These are phyloP conservation scores for Tetrapisispora arboricola DNA, from an alignment of 805 yeast genomes.

Conservation along the genomic window DNA sequence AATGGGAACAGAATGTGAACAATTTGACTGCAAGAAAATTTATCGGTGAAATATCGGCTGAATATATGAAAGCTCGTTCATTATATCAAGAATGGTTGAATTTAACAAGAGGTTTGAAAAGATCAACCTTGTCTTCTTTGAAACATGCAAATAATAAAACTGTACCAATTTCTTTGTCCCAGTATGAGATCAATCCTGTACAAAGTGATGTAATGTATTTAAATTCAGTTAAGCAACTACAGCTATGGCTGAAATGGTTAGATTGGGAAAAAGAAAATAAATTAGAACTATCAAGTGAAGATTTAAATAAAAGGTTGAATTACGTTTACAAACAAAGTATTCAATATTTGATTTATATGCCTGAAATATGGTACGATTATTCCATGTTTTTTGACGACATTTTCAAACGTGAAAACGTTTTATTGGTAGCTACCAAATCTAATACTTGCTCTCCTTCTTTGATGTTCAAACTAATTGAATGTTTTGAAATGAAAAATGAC, in stretches of 20 bases:
- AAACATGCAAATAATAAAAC: slow-evolving; percentile 20
- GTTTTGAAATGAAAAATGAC: slow-evolving; percentile 50
- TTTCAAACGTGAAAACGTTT: slow-evolving; percentile 23
- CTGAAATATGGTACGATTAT: slow-evolving; percentile 33
- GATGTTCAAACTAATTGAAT: slow-evolving; percentile 57
- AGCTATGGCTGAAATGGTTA: slow-evolving; percentile 65
- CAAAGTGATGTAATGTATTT: slow-evolving; percentile 5
- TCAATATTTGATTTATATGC: slow-evolving; percentile 21
- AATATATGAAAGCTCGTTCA: slow-evolving; percentile 80
- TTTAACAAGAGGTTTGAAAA: slow-evolving; percentile 41
- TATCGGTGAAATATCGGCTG: slow-evolving; percentile 70
- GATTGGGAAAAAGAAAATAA: slow-evolving; percentile 69
- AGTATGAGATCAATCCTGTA: slow-evolving; percentile 1
- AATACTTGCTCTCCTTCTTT: slow-evolving; percentile 66
- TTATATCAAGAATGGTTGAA: slow-evolving; percentile 61
- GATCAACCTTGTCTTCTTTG: slow-evolving; percentile 27
- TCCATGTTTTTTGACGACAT: slow-evolving; percentile 23
- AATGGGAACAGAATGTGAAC: slow-evolving; percentile 73
- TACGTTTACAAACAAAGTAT: slow-evolving; percentile 68
- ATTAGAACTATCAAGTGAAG: slow-evolving; percentile 44
- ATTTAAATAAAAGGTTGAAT: slow-evolving; percentile 45
- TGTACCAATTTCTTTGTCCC: slow-evolving; percentile 14
- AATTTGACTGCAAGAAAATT: slow-evolving; percentile 73
- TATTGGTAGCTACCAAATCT: slow-evolving; percentile 45
- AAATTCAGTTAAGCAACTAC: slow-evolving; percentile 30